Base-by-base conservation (phyloP, 306 rosid species). In the Hippophae tibetana region DNA sequence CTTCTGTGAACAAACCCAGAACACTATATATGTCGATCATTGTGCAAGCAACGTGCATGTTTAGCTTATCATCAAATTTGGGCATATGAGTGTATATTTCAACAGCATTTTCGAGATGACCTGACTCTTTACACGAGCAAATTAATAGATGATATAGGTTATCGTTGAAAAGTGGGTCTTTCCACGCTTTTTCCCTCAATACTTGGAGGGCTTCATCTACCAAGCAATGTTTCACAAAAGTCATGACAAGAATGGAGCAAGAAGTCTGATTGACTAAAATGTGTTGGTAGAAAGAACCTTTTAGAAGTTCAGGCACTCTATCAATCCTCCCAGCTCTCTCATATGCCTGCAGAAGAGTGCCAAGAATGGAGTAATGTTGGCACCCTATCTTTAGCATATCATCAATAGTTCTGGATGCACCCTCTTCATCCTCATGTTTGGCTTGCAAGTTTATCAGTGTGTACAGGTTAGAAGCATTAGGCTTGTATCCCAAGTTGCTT, bases 141-240 rank as follows among this genome's bases (percentile, higher is more conserved):
- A 88, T 92, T 73, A 92, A 74, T 60, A 92, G 72, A 73, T 92
- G 96, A 74, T 86, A 87, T 81, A 92, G 70, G 71, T 87, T 85
- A 57, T 71, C 87, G 73, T 92, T 95, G 7, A 79, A 85, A 53
- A 10, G 63, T 25, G 57, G 78, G 69, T 88, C 96, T 52, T 66
- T 76, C 98, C 99, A 92, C 72, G 56, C 69, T 63, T 80, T 88
- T 44, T 78, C 86, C 60, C 67, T 75, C 85, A 92, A 61, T 52
- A 92, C 72, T 63, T 71, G 61, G 14, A 85, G 31, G 10, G 95
- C 87, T 58, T 86, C 96, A 13, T 78, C 82, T 67, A 85, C 89
- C 77, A 92, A 62, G 51, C 61, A 43, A 50, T 88, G 86, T 68
- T 85, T 92, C 61, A 87, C 86, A 78, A 87, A 92, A 57, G 88